A percentile compares a stretch with the other conserved stretches of the same genome.
These are phyloP conservation scores for Tilletia horrida DNA, from an alignment of 1,284 basidiomycete species.

Conservation along the genomic window DNA sequence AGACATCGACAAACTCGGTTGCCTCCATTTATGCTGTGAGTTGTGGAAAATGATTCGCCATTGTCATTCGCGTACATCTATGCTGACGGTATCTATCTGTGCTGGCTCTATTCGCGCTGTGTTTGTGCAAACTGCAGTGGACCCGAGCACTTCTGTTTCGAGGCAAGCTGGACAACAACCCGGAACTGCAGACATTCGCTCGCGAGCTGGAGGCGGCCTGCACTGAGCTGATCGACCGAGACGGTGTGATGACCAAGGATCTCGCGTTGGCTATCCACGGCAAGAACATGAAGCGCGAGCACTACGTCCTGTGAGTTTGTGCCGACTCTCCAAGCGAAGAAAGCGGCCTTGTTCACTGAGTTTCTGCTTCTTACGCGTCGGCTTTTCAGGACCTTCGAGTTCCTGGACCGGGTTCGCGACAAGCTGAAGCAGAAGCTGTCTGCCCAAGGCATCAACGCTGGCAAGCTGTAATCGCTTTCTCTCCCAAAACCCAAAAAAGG, in stretches of 20 bases:
- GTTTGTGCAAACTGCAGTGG: constrained; percentile 60
- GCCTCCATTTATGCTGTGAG: constrained; percentile 84
- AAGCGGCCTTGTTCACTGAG: background rate
- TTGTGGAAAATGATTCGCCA: too few species aligned
- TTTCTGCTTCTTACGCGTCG: background rate
- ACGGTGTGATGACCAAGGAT: constrained; percentile 86
- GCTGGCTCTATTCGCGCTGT: background rate
- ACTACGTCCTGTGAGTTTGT: constrained; percentile 43
- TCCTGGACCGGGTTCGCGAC: constrained; percentile 48
- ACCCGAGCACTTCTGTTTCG: constrained; percentile 84
- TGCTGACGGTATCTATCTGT: background rate
- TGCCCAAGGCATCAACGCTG: constrained; percentile 37
- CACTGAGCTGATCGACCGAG: constrained; percentile 83
- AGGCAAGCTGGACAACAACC: constrained; percentile 85
- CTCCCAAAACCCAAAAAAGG: background rate
- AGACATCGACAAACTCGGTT: constrained; percentile 90
- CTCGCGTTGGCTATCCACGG: constrained; percentile 92
- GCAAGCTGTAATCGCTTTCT: constrained; percentile 34
- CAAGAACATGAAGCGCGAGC: constrained; percentile 60
- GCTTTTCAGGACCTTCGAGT: constrained; percentile 41
- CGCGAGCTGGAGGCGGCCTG: constrained; percentile 79
- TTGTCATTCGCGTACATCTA: background rate
- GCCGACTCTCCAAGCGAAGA: background rate
- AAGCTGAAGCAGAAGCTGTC: constrained; percentile 39
- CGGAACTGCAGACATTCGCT: constrained; percentile 72